A percentile compares a stretch with the other conserved stretches of the same genome.
Conservation (phyloP, 2,329 filamentous ascomycete genomes). For the Domatiomyces catenatus region DNA sequence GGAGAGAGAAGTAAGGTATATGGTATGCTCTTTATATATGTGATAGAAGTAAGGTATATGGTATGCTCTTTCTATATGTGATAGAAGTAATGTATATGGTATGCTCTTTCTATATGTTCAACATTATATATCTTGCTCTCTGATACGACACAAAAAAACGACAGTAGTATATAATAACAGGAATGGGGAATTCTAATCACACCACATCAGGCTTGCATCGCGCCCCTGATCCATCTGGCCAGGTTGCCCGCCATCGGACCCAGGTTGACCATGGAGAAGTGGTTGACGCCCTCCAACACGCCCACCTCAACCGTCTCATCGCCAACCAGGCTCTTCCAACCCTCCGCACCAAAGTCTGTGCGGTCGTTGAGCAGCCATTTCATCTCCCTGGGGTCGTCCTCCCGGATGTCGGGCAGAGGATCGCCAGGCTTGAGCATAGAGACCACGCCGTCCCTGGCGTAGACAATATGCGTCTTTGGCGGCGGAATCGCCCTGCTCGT, state of each 20-base stretch:
- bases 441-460: slow-evolving; percentile 35
- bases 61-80: too few species aligned
- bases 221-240: neutral
- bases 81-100: too few species aligned
- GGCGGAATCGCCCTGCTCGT: slow-evolving; percentile 20
- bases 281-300: slow-evolving; percentile 22
- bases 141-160: too few species aligned
- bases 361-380: slow-evolving; percentile 34
- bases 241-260: slow-evolving; percentile 1
- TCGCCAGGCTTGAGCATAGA: slow-evolving; percentile 23
- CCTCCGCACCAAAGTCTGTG: slow-evolving; percentile 32
- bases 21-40: too few species aligned
- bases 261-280: slow-evolving; percentile 28
- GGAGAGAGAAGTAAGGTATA: too few species aligned
- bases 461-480: slow-evolving; percentile 31
- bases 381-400: slow-evolving; percentile 34
- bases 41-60: too few species aligned
- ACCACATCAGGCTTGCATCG: neutral
- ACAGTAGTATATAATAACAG: neutral
- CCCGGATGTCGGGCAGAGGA: slow-evolving; percentile 25
- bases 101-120: too few species aligned
- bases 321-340: slow-evolving; percentile 32
- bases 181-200: neutral
- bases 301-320: slow-evolving; percentile 22
- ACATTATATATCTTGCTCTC: too few species aligned